phyloP scores from a whole-genome alignment of 495 filamentous ascomycete genomes.

The Coniosporium apollinis region DNA sequence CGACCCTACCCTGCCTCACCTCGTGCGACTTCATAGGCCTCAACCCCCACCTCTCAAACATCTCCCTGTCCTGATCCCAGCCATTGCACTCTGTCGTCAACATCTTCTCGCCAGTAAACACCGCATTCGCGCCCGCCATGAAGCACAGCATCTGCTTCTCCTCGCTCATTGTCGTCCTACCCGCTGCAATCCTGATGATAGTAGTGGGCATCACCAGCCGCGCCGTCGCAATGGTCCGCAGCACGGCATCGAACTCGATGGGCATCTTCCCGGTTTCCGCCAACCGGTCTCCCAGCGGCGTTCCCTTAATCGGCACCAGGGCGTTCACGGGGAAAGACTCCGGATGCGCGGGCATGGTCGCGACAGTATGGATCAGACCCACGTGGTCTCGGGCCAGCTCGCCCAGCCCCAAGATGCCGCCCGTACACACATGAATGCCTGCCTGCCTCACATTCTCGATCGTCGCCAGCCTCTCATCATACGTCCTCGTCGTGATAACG shows the following conservation, averaged over 20 bases:
- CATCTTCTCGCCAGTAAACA: constrained; percentile 89
- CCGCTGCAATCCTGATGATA: constrained; percentile 68
- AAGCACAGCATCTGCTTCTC: constrained; percentile 75
- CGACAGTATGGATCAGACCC: constrained; percentile 60
- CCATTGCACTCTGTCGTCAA: constrained; percentile 74
- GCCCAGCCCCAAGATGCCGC: constrained; percentile 65
- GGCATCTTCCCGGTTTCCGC: constrained; percentile 23
- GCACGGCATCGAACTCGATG: constrained; percentile 50
- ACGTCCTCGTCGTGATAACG: constrained; percentile 64
- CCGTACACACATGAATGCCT: constrained; percentile 72
- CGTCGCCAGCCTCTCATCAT: constrained; percentile 66
- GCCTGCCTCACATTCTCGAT: constrained; percentile 60
- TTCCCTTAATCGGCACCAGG: constrained; percentile 71
- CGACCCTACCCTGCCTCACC: no score
- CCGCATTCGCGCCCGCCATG: constrained; percentile 69
- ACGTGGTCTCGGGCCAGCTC: constrained; percentile 61
- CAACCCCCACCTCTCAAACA: constrained; percentile 67
- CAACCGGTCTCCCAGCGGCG: constrained; percentile 46
- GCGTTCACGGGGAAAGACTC: constrained; percentile 78
- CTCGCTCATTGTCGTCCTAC: constrained; percentile 58
- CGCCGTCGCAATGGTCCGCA: constrained; percentile 66
- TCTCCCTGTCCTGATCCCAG: constrained; percentile 66
- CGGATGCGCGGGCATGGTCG: constrained; percentile 58
- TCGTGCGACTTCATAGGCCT: constrained; percentile 54
- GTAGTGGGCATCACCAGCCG: constrained; percentile 61